Percentiles rank a stretch among this genome's conserved stretches.
These are phyloP conservation scores for Alternaria gansuensis DNA, from an alignment of 2,329 filamentous ascomycete species.

Conservation along the genomic window DNA sequence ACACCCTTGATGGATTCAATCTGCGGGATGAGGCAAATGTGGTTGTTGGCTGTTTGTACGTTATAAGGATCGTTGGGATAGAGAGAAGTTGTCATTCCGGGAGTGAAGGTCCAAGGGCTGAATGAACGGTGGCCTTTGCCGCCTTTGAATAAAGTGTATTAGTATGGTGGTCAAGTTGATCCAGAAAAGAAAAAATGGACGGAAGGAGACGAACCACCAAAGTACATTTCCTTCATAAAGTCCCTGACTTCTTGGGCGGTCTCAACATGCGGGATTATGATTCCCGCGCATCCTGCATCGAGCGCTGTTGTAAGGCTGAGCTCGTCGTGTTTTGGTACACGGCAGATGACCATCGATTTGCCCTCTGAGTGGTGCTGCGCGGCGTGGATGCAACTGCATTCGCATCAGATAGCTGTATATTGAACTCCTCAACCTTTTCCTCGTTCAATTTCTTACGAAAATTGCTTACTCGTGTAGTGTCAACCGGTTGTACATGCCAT, in stretches of 20 bases:
- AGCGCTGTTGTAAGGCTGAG: conserved; percentile 36
- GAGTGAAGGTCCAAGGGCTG: conserved; percentile 40
- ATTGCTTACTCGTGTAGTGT: conserved; percentile 37
- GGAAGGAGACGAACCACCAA: conserved; percentile 14
- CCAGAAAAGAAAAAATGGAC: background rate
- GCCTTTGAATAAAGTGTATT: conserved; percentile 4
- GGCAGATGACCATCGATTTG: conserved; percentile 34
- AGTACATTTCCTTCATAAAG: conserved; percentile 38
- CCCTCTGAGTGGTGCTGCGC: conserved; percentile 42
- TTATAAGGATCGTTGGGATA: conserved; percentile 40
- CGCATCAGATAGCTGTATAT: background rate
- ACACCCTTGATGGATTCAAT: conserved; percentile 40
- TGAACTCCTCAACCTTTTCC: background rate
- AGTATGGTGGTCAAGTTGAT: background rate
- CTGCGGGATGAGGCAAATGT: conserved; percentile 40
- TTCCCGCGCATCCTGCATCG: conserved; percentile 37
- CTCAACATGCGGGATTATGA: conserved; percentile 38
- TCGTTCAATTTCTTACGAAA: no score
- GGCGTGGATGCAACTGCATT: conserved; percentile 36
- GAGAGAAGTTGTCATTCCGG: conserved; percentile 30
- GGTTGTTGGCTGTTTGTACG: conserved; percentile 36
- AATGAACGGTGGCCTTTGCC: conserved; percentile 36
- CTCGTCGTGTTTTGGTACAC: conserved; percentile 39
- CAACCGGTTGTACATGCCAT: conserved; percentile 41
- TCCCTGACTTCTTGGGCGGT: conserved; percentile 37